These are phyloP conservation scores for Aspergillus luchuensis DNA, from an alignment of 2,329 filamentous ascomycete genomes.

Conservation along the genomic window DNA sequence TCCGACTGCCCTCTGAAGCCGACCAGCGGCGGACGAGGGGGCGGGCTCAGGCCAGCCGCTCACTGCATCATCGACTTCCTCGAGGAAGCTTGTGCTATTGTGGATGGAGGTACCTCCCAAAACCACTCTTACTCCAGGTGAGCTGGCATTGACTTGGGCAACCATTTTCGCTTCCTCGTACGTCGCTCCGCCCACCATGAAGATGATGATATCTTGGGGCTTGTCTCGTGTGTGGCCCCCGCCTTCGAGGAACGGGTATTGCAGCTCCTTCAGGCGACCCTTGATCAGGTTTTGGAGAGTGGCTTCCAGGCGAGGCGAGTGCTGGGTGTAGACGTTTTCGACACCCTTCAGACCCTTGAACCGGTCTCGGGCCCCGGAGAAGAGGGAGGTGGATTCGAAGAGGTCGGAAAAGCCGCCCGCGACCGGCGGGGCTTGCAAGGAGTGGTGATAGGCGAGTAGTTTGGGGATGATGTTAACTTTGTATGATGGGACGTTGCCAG, in stretches of 20 bases:
- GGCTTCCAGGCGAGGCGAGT: slow-evolving; percentile 82
- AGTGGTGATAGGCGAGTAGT: slow-evolving; percentile 81
- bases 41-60: slow-evolving; percentile 77
- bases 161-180: slow-evolving; percentile 98
- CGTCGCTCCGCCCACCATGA: slow-evolving; percentile 89
- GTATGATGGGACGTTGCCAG: slow-evolving; percentile 75
- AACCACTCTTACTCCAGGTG: slow-evolving; percentile 84
- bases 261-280: slow-evolving; percentile 78
- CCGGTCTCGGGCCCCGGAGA: slow-evolving; percentile 80
- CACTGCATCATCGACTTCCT: slow-evolving; percentile 89
- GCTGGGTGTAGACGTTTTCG: slow-evolving; percentile 98
- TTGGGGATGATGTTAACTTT: slow-evolving; percentile 79
- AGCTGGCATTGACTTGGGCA: slow-evolving; percentile 88
- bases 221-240: slow-evolving; percentile 87
- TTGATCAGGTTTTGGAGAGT: slow-evolving; percentile 94
- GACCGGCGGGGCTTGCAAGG: slow-evolving; percentile 76
- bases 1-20: slow-evolving; percentile 64
- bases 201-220: slow-evolving; percentile 93
- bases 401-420: slow-evolving; percentile 82
- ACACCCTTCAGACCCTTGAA: slow-evolving; percentile 96
- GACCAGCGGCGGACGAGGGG: slow-evolving; percentile 61
- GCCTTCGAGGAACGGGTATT: slow-evolving; percentile 92
- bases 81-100: slow-evolving; percentile 83
- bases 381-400: slow-evolving; percentile 88
- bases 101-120: slow-evolving; percentile 85